Percentiles rank a stretch among this genome's conserved stretches.
Conservation (phyloP, 306 rosid genomes). For the Cucurbita ficifolia region DNA sequence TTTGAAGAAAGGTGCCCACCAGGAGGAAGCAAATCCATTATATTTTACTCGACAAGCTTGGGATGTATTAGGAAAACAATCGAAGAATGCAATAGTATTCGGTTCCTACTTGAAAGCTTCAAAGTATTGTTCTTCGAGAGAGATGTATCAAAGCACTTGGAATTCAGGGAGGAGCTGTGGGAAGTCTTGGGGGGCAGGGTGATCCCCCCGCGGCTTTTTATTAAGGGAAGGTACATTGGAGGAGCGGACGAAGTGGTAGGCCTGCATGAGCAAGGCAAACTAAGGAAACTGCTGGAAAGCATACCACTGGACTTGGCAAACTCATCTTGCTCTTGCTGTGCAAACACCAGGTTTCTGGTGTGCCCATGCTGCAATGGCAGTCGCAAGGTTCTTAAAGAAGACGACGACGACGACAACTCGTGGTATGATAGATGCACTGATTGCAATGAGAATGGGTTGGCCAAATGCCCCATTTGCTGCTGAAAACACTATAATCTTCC, state of each 20-base stretch:
- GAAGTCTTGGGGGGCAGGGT: constrained; percentile 42
- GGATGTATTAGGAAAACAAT: constrained; percentile 74
- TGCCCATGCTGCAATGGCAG: constrained; percentile 70
- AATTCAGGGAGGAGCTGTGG: constrained; percentile 77
- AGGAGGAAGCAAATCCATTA: constrained; percentile 40
- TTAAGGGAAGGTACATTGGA: constrained; percentile 78
- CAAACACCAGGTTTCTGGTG: constrained; percentile 41
- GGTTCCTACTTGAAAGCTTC: constrained; percentile 62
- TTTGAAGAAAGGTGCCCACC: constrained; percentile 73
- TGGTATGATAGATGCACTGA: constrained; percentile 39
- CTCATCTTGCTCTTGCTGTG: constrained; percentile 47
- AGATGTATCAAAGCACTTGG: constrained; percentile 71
- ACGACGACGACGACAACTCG: constrained; percentile 1
- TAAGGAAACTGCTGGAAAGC: constrained; percentile 65
- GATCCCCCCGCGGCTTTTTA: constrained; percentile 82
- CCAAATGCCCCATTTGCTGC: constrained; percentile 63
- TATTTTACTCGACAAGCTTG: constrained; percentile 81
- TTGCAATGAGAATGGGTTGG: constrained; percentile 87
- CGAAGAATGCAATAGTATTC: constrained; percentile 54
- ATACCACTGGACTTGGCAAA: constrained; percentile 20
- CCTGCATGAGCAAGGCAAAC: constrained; percentile 72
- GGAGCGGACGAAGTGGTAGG: constrained; percentile 82
- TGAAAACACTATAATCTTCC: constrained; percentile 16
- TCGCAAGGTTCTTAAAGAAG: constrained; percentile 39
- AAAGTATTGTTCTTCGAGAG: constrained; percentile 50